phyloP scores from a whole-genome alignment of 106 monocot genomes.

The Ottelia alismoides region DNA sequence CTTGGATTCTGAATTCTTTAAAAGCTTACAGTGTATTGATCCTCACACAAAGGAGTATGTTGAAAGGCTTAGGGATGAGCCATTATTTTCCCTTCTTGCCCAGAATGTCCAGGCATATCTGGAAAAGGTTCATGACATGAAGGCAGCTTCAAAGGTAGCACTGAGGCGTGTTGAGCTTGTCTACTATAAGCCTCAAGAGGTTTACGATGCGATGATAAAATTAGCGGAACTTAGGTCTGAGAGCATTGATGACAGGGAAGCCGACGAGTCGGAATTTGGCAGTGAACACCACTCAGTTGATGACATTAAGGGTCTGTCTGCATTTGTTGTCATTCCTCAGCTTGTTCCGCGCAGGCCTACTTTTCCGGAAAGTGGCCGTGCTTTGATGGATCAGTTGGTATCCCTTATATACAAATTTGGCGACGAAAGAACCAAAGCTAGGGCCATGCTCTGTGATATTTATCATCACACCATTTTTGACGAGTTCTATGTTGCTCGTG shows the following conservation, averaged over 20 bases:
- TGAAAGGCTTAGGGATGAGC: conserved; percentile 87
- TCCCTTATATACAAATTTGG: conserved; percentile 80
- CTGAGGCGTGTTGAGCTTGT: conserved; percentile 65
- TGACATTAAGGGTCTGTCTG: conserved; percentile 35
- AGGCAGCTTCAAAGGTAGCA: conserved; percentile 73
- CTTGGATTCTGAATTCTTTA: conserved; percentile 80
- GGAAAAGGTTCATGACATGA: conserved; percentile 55
- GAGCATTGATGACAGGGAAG: conserved; percentile 19
- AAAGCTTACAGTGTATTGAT: conserved; percentile 89
- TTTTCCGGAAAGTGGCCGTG: conserved; percentile 81
- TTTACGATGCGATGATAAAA: conserved; percentile 92
- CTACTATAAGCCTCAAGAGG: conserved; percentile 94
- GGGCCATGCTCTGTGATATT: conserved; percentile 99
- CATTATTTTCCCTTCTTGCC: conserved; percentile 66
- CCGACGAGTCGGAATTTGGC: conserved; percentile 20
- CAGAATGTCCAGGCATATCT: conserved; percentile 79
- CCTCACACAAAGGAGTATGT: conserved; percentile 88
- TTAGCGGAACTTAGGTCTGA: conserved; percentile 68
- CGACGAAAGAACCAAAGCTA: conserved; percentile 93
- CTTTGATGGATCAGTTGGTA: conserved; percentile 64
- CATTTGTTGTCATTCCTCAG: conserved; percentile 69
- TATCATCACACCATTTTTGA: conserved; percentile 93
- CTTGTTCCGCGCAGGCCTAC: conserved; percentile 69
- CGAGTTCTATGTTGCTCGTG: conserved; percentile 67
- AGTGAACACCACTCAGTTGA: conserved; percentile 26